A percentile compares a stretch with the other conserved stretches of the same genome.
phyloP scores from a whole-genome alignment of 2,329 filamentous ascomycete species.

The Claviceps maximensis region DNA sequence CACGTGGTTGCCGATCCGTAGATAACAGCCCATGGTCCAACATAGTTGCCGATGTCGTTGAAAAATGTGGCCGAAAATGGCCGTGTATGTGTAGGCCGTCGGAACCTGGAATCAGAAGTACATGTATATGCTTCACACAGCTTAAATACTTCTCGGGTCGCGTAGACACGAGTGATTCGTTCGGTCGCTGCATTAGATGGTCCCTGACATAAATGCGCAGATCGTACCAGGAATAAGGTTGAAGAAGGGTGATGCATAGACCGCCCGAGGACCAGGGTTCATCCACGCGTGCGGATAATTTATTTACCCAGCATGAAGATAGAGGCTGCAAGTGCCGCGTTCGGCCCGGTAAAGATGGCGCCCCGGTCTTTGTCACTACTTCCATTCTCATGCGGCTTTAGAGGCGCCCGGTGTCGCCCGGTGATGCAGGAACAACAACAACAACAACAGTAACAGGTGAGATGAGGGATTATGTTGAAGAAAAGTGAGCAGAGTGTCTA shows the following conservation, averaged over 20 bases:
- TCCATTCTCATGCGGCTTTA: constrained; percentile 56
- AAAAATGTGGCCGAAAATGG: constrained; percentile 65
- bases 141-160: constrained; percentile 52
- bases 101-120: constrained; percentile 55
- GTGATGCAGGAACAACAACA: constrained; percentile 53
- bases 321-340: constrained; percentile 52
- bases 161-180: constrained; percentile 58
- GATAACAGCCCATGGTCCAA: constrained; percentile 57
- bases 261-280: constrained; percentile 59
- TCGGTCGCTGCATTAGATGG: constrained; percentile 51
- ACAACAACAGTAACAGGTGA: constrained; percentile 53
- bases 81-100: constrained; percentile 59
- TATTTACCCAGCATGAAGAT: constrained; percentile 58
- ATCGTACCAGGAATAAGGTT: constrained; percentile 64
- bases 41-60: constrained; percentile 63
- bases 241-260: constrained; percentile 61
- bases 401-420: constrained; percentile 32
- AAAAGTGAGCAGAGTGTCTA: constrained; percentile 55
- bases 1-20: constrained; percentile 54
- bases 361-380: constrained; percentile 53
- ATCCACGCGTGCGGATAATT: constrained; percentile 60
- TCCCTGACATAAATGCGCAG: constrained; percentile 68
- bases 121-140: constrained; percentile 54
- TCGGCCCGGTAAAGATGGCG: constrained; percentile 58
- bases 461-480: constrained; percentile 56